Base-by-base conservation (phyloP, 805 yeast species). In the Debaryomyces maramus region DNA sequence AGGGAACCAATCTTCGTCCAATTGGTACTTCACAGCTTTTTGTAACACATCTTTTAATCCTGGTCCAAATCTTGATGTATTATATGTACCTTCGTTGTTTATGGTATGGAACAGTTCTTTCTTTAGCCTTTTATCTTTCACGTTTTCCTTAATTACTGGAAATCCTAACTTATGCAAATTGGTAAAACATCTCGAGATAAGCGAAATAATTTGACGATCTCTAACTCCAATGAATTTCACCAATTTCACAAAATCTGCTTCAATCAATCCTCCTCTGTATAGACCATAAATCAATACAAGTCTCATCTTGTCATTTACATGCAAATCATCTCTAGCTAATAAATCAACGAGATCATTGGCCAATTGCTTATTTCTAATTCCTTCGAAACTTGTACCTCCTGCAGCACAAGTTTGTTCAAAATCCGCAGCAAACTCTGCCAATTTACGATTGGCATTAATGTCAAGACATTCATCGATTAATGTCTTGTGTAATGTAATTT, bases 391-490 rank as follows among this genome's bases (percentile, higher is more conserved):
- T 3, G 75, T 60, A 16, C 95, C 95, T 31, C 79, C 78, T 3
- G 88, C 86, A 4, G 85, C 78, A 47, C 89, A 73, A 14, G 82
- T 77, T 63, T 90, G 97, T 62, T 93, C 98, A 43, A 89, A 73
- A 47, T 87, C 93, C 1, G 96, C 88, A 14, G 86, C 70, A 48
- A 67, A 67, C 44, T 80, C 88, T 6, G 84, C 80, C 47, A 88
- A 63, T 46, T 77, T 73, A 45, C 80, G 70, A 20, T 69, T 71
- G 36, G 81, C 77, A 56, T 83, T 81, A 11, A 73, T 62, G 19
- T 71, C 73, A 61, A 86, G 68, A 55, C 90, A 80, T 52, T 79
- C 81, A 47, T 83, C 86, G 32, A 81, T 75, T 36, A 83, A 60
- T 3, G 77, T 74, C 51, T 78, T 77, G 55, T 83, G 89, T 35